Base-by-base conservation (phyloP, 2,329 filamentous ascomycete species). In the Scedosporium aurantiacum region DNA sequence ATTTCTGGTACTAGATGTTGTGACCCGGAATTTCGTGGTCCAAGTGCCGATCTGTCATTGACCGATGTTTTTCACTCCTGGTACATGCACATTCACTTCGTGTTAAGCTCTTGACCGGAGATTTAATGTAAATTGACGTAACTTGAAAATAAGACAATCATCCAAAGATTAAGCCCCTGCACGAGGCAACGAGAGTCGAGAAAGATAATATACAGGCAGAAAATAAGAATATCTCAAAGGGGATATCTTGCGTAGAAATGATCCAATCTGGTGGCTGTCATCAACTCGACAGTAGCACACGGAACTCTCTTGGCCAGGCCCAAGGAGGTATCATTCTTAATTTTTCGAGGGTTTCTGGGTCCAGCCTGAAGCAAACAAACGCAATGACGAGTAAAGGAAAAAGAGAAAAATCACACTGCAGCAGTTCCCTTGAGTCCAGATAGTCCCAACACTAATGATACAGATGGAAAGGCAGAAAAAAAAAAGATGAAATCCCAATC, bases 151-250 rank as follows among this genome's bases (percentile, higher is more conserved):
- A 18, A 21, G 45, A 50, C 16, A 4, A 23, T 50, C 45, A 50
- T 50, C 16, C 8, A 18, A 37, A 37, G 10, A 37, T 37, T 37
- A 37, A 37, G 32, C 32, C 32, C 14, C 32, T 37, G 32, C 8
- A 37, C 2, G 32, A 47, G 18, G 18, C 6, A 60, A 55, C 7
- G 58, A 60, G 47, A 18, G 58, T 60, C 45, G 27, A 60, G 58
- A 60, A 60, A n/a, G 58, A 37, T 60, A 60, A 41, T 60, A 28
- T 25, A 54, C 50, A 60, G 41, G 37, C 58, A 45, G 18, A 16
- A 41, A 43, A 45, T 16, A 37, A 10, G 12, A 16, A 23, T n/a
- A 23, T n/a, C 1, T 7, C n/a, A 14, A 57, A 16, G 32, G 21
- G 27, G 25, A 12, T 21, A 23, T 27, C 18, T 7, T 55, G 18